These are phyloP conservation scores for Tetradesmus lagerheimii DNA, from an alignment of 139 green algal genomes.

Conservation along the genomic window DNA sequence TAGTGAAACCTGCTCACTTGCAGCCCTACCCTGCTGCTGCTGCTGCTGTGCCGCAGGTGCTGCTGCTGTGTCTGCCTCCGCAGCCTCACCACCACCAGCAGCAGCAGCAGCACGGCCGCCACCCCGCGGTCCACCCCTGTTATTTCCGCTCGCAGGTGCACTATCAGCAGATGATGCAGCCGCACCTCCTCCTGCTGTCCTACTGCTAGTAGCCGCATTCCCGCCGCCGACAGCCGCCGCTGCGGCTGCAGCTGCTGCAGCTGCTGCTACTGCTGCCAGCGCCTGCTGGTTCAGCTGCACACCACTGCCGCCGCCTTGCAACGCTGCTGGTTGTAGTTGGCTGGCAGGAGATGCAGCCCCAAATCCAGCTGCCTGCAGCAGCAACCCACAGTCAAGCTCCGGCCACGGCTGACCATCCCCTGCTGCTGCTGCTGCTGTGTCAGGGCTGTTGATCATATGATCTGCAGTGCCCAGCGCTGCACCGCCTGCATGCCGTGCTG, in stretches of 20 bases:
- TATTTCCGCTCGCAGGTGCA: background rate
- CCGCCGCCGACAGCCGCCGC: background rate
- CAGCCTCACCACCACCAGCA: background rate
- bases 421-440: background rate
- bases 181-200: background rate
- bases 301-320: background rate
- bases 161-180: slow-evolving; percentile 28
- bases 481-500: background rate
- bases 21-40: background rate
- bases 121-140: background rate
- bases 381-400: background rate
- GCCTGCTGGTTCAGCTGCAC: background rate
- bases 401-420: background rate
- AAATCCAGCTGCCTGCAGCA: slow-evolving; percentile 1
- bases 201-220: background rate
- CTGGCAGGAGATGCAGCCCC: no score
- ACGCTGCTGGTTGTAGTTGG: background rate
- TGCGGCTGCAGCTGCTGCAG: background rate
- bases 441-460: no score
- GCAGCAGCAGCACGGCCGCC: background rate
- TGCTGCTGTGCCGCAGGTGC: slow-evolving; percentile 24
- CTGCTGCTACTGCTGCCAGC: background rate
- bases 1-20: background rate
- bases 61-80: background rate
- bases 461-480: background rate